Base-by-base conservation (phyloP, 2,329 filamentous ascomycete genomes). In the Pyricularia sp. region DNA sequence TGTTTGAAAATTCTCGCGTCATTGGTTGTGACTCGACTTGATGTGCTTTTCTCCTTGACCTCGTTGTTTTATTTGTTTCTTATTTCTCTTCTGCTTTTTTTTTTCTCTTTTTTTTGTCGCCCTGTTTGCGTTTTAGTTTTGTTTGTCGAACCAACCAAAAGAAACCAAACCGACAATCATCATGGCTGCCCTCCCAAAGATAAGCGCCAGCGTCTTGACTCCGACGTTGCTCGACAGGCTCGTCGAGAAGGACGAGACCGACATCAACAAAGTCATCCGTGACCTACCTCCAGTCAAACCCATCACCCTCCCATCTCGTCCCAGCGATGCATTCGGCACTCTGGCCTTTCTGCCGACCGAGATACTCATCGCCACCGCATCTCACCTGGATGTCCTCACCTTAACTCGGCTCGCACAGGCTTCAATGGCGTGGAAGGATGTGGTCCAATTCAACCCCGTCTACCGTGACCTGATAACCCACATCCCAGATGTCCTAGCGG, bases 401-500 rank as follows among this genome's bases (percentile, higher is more conserved):
- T 31, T 68, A 14, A 31, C 25, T 12, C 67, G 67, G 5, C 31
- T 68, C n/a, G 12, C 55, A 9, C 67, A 55, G 67, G 33, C 36
- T 11, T 68, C 67, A 1, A 26, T 23, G 58, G 55, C 25, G 3
- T 59, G 58, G 33, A 23, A 23, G 23, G 28, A 28, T 11, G n/a
- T 64, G 7, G 33, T 68, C 36, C 28, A 64, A 14, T 25, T 23
- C 67, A 30, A 36, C 30, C 55, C 58, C 12, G 26, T 30, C 11
- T 68, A 63, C 55, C 28, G 31, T 5, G 58, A 64, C 17, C 26
- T 68, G 58, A 63, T 68, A 23, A 17, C n/a, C 26, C 17, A 68
- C 25, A 59, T 61, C 11, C 67, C 67, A 1, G 67, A 31, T 1
- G 25, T 36, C 17, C 59, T 68, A 12, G 30, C 58, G 30, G 67